Conservation (phyloP, 1,139 yeast species). For the Blastobotrys indianensis region DNA sequence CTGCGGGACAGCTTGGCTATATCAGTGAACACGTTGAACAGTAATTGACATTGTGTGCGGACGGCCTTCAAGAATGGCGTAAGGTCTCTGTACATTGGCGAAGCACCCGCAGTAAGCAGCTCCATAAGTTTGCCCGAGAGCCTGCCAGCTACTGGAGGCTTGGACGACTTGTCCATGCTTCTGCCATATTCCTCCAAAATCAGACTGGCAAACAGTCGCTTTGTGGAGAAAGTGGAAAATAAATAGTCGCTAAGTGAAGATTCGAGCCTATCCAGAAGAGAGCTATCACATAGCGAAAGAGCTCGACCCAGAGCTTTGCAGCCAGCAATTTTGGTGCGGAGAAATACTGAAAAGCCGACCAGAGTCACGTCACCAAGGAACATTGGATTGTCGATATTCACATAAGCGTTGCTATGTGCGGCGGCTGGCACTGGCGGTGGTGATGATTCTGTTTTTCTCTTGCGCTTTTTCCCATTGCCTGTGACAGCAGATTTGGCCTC, state of each 20-base stretch:
- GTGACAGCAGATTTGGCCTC: background rate
- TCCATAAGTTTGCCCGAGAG: constrained; percentile 35
- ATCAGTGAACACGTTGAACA: constrained; percentile 71
- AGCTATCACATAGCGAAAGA: constrained; percentile 48
- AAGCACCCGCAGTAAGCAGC: constrained; percentile 42
- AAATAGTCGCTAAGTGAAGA: constrained; percentile 38
- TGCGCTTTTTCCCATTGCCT: constrained; percentile 25
- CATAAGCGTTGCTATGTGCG: constrained; percentile 23
- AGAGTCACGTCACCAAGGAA: constrained; percentile 85
- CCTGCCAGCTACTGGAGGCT: constrained; percentile 7
- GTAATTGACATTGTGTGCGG: constrained; percentile 79
- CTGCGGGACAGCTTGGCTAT: constrained; percentile 69
- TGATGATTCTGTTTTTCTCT: constrained; percentile 21
- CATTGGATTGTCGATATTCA: constrained; percentile 91
- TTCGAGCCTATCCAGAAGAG: constrained; percentile 17
- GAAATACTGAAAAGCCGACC: constrained; percentile 68
- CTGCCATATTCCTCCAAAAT: constrained; percentile 69
- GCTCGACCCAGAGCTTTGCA: constrained; percentile 73
- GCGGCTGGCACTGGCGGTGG: constrained; percentile 1
- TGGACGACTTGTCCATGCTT: constrained; percentile 25
- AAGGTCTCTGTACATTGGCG: constrained; percentile 69
- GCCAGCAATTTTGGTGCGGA: constrained; percentile 71
- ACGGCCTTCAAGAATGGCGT: constrained; percentile 82
- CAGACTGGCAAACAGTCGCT: constrained; percentile 65
- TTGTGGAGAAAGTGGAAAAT: constrained; percentile 68